Conservation (phyloP, 2,329 filamentous ascomycete species). For the Paraphoma chrysanthemicola region DNA sequence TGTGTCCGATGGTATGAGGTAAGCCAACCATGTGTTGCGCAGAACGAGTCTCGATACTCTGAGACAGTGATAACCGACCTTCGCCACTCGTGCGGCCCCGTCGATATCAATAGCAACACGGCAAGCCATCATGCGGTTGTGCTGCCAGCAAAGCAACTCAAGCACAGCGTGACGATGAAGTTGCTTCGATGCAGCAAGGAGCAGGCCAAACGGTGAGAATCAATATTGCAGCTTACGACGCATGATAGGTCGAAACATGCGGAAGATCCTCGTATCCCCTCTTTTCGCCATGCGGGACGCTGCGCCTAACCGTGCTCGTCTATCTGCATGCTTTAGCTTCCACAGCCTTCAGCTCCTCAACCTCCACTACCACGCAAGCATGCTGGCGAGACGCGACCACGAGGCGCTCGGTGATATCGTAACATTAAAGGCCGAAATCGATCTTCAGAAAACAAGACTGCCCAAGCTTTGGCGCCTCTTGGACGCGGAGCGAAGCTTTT, state of each 20-base stretch:
- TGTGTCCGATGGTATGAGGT: background rate
- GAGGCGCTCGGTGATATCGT: conserved; percentile 6
- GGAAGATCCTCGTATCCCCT: conserved; percentile 15
- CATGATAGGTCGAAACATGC: conserved; percentile 1
- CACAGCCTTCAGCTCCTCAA: conserved; percentile 10
- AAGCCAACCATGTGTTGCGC: conserved; percentile 15
- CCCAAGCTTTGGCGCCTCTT: background rate
- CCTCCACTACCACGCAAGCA: conserved; percentile 5
- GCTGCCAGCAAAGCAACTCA: conserved; percentile 1
- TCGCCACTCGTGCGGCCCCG: conserved; percentile 7
- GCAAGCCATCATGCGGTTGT: background rate
- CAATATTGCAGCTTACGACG: conserved; percentile 10
- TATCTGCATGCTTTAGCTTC: conserved; percentile 5
- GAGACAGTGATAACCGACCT: conserved; percentile 9
- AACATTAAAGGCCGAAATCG: conserved; percentile 7
- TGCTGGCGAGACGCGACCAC: background rate
- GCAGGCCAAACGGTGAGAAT: conserved; percentile 3
- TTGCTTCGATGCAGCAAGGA: conserved; percentile 3
- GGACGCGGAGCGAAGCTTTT: background rate
- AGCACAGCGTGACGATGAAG: background rate
- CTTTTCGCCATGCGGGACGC: conserved; percentile 8
- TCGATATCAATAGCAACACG: conserved; percentile 3
- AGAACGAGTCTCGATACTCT: conserved; percentile 13
- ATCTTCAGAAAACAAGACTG: conserved; percentile 7
- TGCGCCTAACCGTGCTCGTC: conserved; percentile 2